Evolutionary conservation across 345 rosid species (phyloP), one percentile per base, ranked within the genome.

Genomic region (Rhizophora mangle): DNA sequence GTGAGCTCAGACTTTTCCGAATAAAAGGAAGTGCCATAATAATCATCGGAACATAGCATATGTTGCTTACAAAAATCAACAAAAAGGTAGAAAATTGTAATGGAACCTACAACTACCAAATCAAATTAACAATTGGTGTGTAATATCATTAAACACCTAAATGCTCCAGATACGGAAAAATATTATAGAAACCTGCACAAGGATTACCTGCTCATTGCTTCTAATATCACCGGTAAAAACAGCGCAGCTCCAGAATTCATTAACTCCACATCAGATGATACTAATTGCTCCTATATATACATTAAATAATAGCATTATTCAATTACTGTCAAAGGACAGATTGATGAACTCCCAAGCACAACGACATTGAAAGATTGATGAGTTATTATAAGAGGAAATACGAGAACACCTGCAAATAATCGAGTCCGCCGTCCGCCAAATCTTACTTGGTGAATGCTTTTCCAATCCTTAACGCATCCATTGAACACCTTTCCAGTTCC

Each of bases 191-290:
- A 13, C 3, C 5, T 20, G 30, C 8, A 13, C 15, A 43, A 43
- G 39, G 30, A 77, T 79, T 85, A 85, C 93, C 86, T 91, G 85
- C 81, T 94, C 95, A 63, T 91, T 97, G 81, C 87, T 84, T 86
- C 98, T 83, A 62, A 91, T 82, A 75, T 88, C 96, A 65, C 90
- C 90, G 60, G 81, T 84, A 65, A 88, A 87, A 22, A 89, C 82
- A 0, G 90, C 3, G 89, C 96, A 4, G 83, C 68, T 78, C 80
- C 79, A 30, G 92, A 85, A 60, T 83, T 77, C 95, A 94, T 89
- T 34, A 87, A 93, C 77, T 89, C 96, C 62, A 87, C 93, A 1
- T 57, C 73, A 34, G 84, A 79, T 8, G 88, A 79, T 31, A 97
- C 93, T 29, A 80, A 81, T 64, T 67, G 84, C 68, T 80, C 96